Evolutionary conservation across 257 asterid species (phyloP), one percentile per base, ranked within the genome.

Genomic region (Gentiana straminea): DNA sequence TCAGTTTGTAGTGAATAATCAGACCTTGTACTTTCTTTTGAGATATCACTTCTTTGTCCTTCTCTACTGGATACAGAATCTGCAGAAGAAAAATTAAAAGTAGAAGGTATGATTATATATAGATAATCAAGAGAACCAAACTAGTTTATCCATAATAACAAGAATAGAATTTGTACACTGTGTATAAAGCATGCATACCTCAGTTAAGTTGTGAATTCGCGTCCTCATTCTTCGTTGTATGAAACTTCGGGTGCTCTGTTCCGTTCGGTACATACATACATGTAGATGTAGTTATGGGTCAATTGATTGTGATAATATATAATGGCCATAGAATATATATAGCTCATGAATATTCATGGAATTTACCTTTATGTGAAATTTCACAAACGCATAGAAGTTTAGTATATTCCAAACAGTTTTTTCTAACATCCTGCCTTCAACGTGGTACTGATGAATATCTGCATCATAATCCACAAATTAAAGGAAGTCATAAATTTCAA

Each of bases 351-450:
- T 9, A 56, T 65, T 24, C 3, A 24, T 24, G 24, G 24, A 24
- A 59, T 59, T 75, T 84, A 86, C 96, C 95, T 84, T 91, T 51
- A 91, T 94, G 58, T 86, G 94, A 60, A 68, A 73, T 66, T 84
- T 87, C 44, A 91, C 95, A 67, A 84, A 74, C 53, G 94, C 70
- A 36, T 82, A 70, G 51, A 91, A 81, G 73, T 91, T 91, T 46
- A 91, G 80, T 47, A 91, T 70, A 81, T 76, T 87, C 98, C 98
- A 91, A 34, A 84, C 94, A 0, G 94, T 84, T 75, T 76, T 91
- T 63, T 91, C 98, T 33, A 91, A 79, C 72, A 69, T 82, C 79
- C 82, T 84, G 59, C 92, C 87, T 78, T 81, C 67, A 51, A 84
- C 79, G 8, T 91, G 95, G 32, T 82, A 81, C 12, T 86, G 56